These are phyloP conservation scores for Pseudogymnoascus sp. DNA, from an alignment of 2,329 filamentous ascomycete genomes.

Conservation along the genomic window DNA sequence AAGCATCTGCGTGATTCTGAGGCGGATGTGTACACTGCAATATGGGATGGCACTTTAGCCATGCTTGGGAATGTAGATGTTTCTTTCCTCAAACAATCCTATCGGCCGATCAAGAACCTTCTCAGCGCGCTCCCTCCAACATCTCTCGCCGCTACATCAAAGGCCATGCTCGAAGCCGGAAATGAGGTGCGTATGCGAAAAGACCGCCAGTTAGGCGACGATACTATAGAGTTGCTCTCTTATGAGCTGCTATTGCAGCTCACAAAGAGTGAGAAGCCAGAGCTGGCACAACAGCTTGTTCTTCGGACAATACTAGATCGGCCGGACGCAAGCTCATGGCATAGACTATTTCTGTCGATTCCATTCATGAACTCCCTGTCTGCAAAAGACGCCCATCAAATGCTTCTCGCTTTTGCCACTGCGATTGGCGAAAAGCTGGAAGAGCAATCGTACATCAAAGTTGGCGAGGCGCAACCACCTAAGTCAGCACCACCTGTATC, in stretches of 20 bases:
- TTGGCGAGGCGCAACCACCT: constrained; percentile 1
- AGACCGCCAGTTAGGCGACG: constrained; percentile 10
- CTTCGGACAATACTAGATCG: constrained; percentile 26
- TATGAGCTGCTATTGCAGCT: constrained; percentile 24
- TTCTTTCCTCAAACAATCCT: constrained; percentile 9
- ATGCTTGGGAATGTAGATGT: constrained; percentile 12
- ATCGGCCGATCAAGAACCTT: constrained; percentile 1
- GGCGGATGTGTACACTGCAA: constrained; percentile 10
- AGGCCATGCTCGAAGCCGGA: constrained; percentile 13
- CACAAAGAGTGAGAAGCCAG: constrained; percentile 26
- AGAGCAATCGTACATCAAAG: constrained; percentile 19
- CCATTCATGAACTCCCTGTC: constrained; percentile 29
- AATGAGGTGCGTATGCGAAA: constrained; percentile 12
- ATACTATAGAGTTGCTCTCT: constrained; percentile 19
- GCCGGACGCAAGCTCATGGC: constrained; percentile 36
- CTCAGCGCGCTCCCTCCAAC: constrained; percentile 10
- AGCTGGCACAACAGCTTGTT: constrained; percentile 24
- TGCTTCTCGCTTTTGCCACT: constrained; percentile 25
- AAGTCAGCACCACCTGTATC: constrained; percentile 6
- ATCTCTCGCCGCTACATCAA: constrained; percentile 10
- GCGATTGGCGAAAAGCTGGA: constrained; percentile 26
- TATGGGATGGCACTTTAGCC: constrained; percentile 13
- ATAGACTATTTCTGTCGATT: constrained; percentile 29
- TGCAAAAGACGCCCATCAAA: constrained; percentile 23
- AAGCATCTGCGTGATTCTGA: constrained; percentile 6